Percentiles rank a stretch among this genome's conserved stretches.
phyloP scores from a whole-genome alignment of 78 protist genomes.

The Dictyostelium purpureum region DNA sequence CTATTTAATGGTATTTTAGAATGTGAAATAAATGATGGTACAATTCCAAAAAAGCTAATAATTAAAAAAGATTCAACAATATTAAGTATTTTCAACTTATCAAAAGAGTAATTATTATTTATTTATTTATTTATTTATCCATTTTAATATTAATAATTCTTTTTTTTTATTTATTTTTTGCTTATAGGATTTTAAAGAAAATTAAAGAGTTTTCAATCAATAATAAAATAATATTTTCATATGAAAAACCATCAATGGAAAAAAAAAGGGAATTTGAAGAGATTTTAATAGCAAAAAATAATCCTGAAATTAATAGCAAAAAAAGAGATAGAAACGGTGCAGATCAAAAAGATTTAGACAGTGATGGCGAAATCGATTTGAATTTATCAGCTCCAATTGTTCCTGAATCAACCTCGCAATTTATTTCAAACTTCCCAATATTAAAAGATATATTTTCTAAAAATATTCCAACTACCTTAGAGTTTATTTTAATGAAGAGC shows the following conservation, averaged over 20 bases:
- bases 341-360: background rate
- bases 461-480: background rate
- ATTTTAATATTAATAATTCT: background rate
- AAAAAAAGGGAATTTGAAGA: background rate
- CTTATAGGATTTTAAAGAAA: background rate
- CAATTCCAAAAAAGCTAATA: background rate
- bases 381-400: background rate
- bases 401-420: background rate
- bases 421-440: background rate
- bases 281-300: background rate
- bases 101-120: background rate
- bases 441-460: background rate
- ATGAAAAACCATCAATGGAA: background rate
- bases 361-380: background rate
- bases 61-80: conserved; percentile 8
- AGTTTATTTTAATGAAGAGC: background rate
- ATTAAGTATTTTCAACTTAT: background rate
- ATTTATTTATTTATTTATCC: background rate
- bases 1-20: conserved; percentile 41
- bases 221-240: background rate
- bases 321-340: background rate
- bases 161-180: background rate
- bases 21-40: conserved; percentile 59
- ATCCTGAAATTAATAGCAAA: background rate
- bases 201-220: background rate